A percentile compares a stretch with the other conserved stretches of the same genome.
phyloP scores from a whole-genome alignment of 768 basidiomycete genomes.

The Tricholoma hemisulphureum region DNA sequence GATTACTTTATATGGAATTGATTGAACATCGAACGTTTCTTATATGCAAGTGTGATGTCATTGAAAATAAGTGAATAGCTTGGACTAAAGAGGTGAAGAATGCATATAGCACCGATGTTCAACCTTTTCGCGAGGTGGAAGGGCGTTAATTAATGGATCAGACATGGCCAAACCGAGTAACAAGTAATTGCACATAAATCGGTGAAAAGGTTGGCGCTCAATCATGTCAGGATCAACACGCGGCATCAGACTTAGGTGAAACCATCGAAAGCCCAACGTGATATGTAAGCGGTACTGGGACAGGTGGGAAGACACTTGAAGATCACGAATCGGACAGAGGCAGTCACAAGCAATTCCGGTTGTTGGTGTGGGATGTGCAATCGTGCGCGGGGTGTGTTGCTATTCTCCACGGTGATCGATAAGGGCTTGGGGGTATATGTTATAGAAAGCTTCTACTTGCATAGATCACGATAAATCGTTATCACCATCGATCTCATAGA shows the following conservation, averaged over 20 bases:
- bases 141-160: too few species aligned
- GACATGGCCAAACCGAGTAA: not conserved
- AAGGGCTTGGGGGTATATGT: too few species aligned
- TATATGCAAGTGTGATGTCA: not conserved
- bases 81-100: too few species aligned
- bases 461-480: conserved; percentile 15
- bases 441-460: too few species aligned
- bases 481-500: conserved; percentile 16
- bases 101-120: too few species aligned
- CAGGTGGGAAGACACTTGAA: not conserved
- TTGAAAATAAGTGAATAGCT: too few species aligned
- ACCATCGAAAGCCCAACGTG: not conserved
- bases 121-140: too few species aligned
- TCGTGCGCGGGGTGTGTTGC: too few species aligned
- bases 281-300: conserved; percentile 3
- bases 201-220: not conserved
- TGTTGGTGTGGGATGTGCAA: too few species aligned
- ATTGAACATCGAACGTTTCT: not conserved
- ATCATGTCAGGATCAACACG: conserved; percentile 12
- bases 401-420: too few species aligned
- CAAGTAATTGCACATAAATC: not conserved
- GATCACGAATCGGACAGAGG: not conserved
- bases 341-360: too few species aligned
- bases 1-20: conserved; percentile 10
- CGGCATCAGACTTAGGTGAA: conserved; percentile 4